Evolutionary conservation across 441 rosid genomes (phyloP), one percentile per base, ranked within the genome.

Genomic region (Syzygium syzygioides): DNA sequence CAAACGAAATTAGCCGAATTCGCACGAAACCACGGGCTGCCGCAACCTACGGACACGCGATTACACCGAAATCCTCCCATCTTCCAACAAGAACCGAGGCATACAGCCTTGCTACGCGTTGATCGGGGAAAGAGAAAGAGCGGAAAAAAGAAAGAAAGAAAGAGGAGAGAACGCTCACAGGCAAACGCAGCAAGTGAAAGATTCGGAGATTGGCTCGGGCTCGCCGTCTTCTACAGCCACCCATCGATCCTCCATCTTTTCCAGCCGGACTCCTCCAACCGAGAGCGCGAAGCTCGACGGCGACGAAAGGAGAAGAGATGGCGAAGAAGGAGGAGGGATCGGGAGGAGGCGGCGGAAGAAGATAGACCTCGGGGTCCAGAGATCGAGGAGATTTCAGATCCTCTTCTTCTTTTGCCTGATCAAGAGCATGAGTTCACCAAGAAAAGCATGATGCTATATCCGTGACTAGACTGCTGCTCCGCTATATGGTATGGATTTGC

Each of bases 181-280:
- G 7, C 45, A 41, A 41, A 41, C 45, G 45, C 45, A 41, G 45
- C 45, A 41, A 41, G 45, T 41, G 45, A 41, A 41, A 41, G 45
- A 41, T 41, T 41, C 45, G 45, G 45, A 41, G 45, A 41, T 41
- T 41, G 45, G 45, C 89, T 97, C 93, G 10, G 90, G 41, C 48
- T 88, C 86, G 19, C 62, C 83, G 83, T 76, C 52, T 41, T 41
- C 17, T 4, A 23, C 10, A 14, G 17, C n/a, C 52, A 76, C n/a
- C 52, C n/a, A 76, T 76, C n/a, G 83, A 23, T 76, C n/a, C 52
- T 71, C 52, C 83, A 76, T 76, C n/a, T 41, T 60, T 23, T 26
- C 26, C 52, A 37, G 83, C 83, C n/a, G 9, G 1, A n/a, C 80
- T 37, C 80, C 80, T 9, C 79, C 79, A 12, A 34, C n/a, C 66